Evolutionary conservation across 2,329 filamentous ascomycete species (phyloP).

Genomic region (Colletotrichum sublineola): DNA sequence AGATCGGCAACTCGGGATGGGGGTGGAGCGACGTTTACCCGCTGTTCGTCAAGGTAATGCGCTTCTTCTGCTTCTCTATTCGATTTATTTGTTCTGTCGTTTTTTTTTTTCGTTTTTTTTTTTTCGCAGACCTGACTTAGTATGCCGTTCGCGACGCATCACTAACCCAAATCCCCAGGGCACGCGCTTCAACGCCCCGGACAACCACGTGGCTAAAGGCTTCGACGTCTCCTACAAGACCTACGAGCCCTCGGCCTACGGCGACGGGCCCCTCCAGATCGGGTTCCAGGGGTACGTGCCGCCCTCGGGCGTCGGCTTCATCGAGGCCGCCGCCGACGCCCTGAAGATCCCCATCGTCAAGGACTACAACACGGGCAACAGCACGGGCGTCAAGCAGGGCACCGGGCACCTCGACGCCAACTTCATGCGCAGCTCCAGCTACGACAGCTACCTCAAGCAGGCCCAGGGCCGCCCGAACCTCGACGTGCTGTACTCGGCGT

Average conservation of each 20-base stretch:
- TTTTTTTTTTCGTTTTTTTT: too few relatives aligned
- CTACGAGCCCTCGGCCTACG: conserved; percentile 46
- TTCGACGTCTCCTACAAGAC: conserved; percentile 48
- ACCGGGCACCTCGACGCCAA: conserved; percentile 45
- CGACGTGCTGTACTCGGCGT: conserved; percentile 46
- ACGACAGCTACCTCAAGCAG: conserved; percentile 46
- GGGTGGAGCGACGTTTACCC: conserved; percentile 48
- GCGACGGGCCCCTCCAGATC: conserved; percentile 46
- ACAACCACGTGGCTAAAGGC: conserved; percentile 41
- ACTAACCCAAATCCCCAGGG: conserved; percentile 17
- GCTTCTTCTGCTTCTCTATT: too few relatives aligned
- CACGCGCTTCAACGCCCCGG: conserved; percentile 46
- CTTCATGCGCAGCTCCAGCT: conserved; percentile 46
- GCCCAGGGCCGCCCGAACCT: conserved; percentile 44
- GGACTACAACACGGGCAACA: conserved; percentile 47
- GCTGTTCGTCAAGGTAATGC: conserved; percentile 44
- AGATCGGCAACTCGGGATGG: conserved; percentile 51
- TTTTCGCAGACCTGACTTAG: background rate
- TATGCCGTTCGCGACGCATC: background rate
- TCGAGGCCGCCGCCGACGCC: conserved; percentile 44
- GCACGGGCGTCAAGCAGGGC: conserved; percentile 48
- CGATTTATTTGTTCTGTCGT: background rate
- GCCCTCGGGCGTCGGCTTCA: conserved; percentile 48
- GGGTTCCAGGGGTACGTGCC: conserved; percentile 48
- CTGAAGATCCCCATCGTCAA: conserved; percentile 45